Evolutionary conservation across 345 rosid species (phyloP).

Genomic region (Salix udensis): DNA sequence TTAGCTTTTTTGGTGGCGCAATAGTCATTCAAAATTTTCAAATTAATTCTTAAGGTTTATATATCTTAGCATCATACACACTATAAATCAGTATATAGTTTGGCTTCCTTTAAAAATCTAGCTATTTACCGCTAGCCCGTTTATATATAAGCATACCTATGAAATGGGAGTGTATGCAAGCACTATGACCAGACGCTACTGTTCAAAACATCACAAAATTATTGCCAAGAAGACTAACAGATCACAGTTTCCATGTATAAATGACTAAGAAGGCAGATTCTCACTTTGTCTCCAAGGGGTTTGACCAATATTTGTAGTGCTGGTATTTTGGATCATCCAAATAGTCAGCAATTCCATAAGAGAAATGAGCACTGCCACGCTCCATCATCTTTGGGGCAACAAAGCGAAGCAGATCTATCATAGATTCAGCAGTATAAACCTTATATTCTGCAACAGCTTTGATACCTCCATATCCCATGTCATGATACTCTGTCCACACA

Average conservation of each 20-base stretch:
- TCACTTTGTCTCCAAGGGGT: conserved; percentile 90
- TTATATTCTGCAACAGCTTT: conserved; percentile 77
- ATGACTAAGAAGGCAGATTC: conserved; percentile 15
- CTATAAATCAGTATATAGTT: not conserved
- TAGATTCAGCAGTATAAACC: conserved; percentile 67
- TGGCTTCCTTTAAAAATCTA: not conserved
- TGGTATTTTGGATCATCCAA: conserved; percentile 80
- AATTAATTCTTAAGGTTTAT: not conserved
- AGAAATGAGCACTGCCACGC: conserved; percentile 81
- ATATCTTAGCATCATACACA: not conserved
- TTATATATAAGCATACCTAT: not conserved
- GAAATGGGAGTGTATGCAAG: not conserved
- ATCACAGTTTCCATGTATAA: not conserved
- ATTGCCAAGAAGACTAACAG: not conserved
- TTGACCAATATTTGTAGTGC: conserved; percentile 89
- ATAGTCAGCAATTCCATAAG: conserved; percentile 88
- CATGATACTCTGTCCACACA: conserved; percentile 94
- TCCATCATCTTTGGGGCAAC: conserved; percentile 97
- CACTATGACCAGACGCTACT: not conserved
- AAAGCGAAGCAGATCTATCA: conserved; percentile 62
- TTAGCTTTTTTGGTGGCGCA: not conserved
- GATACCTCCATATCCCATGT: conserved; percentile 81
- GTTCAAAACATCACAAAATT: not conserved
- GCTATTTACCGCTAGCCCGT: not conserved
- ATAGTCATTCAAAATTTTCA: conserved; percentile 1